These are phyloP conservation scores for Phoenix dactylifera DNA, from an alignment of 176 grass and related monocot species.

Conservation along the genomic window DNA sequence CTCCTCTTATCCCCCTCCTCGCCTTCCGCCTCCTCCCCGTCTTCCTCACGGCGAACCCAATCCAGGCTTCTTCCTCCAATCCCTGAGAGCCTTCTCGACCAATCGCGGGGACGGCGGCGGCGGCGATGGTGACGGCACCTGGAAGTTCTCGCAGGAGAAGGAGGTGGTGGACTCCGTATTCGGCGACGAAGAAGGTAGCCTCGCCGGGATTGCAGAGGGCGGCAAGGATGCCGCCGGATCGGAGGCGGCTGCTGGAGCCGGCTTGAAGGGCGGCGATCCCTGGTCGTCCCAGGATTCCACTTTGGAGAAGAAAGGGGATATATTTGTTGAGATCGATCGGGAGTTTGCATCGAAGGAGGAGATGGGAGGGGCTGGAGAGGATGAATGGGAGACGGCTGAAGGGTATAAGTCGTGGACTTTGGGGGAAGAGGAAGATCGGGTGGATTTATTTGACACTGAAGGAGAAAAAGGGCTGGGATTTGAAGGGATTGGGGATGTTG, in stretches of 20 bases:
- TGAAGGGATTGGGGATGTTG: slow-evolving; percentile 1
- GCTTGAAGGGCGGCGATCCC: not conserved
- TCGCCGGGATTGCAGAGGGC: slow-evolving; percentile 1
- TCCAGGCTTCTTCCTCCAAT: not conserved
- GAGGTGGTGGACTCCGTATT: slow-evolving; percentile 17
- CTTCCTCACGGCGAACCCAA: not conserved
- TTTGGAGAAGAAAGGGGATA: not conserved
- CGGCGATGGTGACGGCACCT: not conserved
- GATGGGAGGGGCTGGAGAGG: not conserved
- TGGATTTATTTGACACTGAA: not conserved
- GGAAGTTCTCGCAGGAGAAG: slow-evolving; percentile 14
- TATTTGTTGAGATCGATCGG: slow-evolving; percentile 10
- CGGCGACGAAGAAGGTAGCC: not conserved
- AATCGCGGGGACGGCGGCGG: not conserved
- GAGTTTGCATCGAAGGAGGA: slow-evolving; percentile 1
- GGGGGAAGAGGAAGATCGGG: slow-evolving; percentile 1
- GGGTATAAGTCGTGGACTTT: slow-evolving; percentile 23
- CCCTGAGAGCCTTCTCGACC: slow-evolving; percentile 8
- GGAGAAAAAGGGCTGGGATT: not conserved
- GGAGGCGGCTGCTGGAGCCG: not conserved
- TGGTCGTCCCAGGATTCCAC: not conserved
- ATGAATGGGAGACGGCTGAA: slow-evolving; percentile 15
- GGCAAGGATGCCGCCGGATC: not conserved
- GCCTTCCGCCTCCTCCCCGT: not conserved
- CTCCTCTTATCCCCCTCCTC: not conserved